These are phyloP conservation scores for Phylloporus gajari DNA, from an alignment of 1,284 basidiomycete genomes.

Conservation along the genomic window DNA sequence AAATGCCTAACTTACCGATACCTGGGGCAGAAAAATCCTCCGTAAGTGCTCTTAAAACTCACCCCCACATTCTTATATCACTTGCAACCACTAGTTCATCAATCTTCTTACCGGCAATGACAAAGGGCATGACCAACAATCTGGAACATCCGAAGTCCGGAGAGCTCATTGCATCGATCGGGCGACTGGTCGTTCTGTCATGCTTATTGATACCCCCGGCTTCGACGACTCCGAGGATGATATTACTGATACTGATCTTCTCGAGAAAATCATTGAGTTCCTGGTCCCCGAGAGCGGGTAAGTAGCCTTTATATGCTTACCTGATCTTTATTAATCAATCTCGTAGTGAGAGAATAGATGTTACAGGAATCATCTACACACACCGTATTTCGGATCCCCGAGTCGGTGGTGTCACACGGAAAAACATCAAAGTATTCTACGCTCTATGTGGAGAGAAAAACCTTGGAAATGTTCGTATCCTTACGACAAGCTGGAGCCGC, in stretches of 20 bases:
- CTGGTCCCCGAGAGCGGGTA: constrained; percentile 51
- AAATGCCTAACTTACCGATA: too few relatives aligned
- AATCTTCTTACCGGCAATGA: constrained; percentile 12
- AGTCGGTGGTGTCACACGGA: not conserved
- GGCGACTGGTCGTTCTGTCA: constrained; percentile 19
- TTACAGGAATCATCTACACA: constrained; percentile 49
- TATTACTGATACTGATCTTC: constrained; percentile 38
- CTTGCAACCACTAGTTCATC: not conserved
- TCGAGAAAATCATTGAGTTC: constrained; percentile 42
- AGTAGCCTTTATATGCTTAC: not conserved
- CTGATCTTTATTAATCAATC: not conserved
- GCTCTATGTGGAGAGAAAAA: constrained; percentile 41
- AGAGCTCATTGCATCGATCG: constrained; percentile 5
- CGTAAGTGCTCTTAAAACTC: too few relatives aligned
- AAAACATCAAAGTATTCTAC: not conserved
- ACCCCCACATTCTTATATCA: too few relatives aligned
- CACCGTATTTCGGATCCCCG: constrained; percentile 47
- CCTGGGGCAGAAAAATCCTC: too few relatives aligned
- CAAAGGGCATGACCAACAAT: constrained; percentile 9
- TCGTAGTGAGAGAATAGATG: not conserved
- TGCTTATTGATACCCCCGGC: constrained; percentile 44
- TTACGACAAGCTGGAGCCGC: constrained; percentile 18
- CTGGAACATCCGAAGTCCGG: constrained; percentile 12
- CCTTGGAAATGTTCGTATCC: constrained; percentile 17
- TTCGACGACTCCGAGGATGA: constrained; percentile 40